These are phyloP conservation scores for Viridothelium virens DNA, from an alignment of 495 filamentous ascomycete species.

Conservation along the genomic window DNA sequence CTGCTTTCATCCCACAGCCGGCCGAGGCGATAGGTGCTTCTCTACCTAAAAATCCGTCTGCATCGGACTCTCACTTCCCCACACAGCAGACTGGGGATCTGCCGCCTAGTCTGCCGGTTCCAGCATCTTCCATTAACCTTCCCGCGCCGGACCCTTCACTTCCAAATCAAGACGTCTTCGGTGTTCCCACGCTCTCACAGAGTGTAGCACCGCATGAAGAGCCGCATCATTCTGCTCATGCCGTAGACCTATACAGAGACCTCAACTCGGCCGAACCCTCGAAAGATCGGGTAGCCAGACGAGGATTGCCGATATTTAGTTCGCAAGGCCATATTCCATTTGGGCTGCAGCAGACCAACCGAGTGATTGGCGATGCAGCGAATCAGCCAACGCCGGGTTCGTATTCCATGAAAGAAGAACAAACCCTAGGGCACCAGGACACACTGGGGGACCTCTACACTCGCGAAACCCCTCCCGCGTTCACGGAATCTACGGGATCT, in stretches of 20 bases:
- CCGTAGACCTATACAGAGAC: background rate
- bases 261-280: background rate
- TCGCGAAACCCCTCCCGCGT: background rate
- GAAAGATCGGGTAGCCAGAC: background rate
- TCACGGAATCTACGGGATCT: background rate
- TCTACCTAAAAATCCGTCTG: background rate
- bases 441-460: background rate
- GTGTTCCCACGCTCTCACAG: background rate
- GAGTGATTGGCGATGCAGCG: background rate
- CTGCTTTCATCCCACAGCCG: background rate
- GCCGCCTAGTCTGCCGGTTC: too few relatives aligned
- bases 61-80: background rate
- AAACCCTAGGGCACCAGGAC: background rate
- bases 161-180: background rate
- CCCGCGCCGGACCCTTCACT: background rate
- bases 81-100: background rate
- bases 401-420: background rate
- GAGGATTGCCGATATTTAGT: slow-evolving; percentile 10
- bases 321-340: slow-evolving; percentile 12
- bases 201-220: background rate
- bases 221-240: background rate
- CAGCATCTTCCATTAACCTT: background rate
- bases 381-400: background rate
- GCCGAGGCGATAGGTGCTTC: background rate
- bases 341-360: background rate